Evolutionary conservation across 2,329 filamentous ascomycete genomes (phyloP).

Genomic region (Phialophora macrospora): DNA sequence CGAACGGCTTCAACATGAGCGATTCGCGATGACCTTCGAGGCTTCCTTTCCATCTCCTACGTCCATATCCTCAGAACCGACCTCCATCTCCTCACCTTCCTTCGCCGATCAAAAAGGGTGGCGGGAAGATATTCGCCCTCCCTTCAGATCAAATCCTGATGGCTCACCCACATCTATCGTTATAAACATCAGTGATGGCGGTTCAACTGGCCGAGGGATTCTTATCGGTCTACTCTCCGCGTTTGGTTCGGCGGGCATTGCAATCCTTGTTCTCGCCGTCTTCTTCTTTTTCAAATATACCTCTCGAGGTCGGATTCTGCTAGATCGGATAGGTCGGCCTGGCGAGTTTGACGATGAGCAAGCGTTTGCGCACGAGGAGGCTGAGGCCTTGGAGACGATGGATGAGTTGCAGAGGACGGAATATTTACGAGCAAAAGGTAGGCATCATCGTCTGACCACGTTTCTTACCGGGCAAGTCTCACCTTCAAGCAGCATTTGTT

Average conservation of each 20-base stretch:
- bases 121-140: slow-evolving; percentile 18
- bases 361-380: slow-evolving; percentile 90
- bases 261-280: slow-evolving; percentile 76
- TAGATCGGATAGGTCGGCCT: slow-evolving; percentile 89
- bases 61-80: slow-evolving; percentile 26
- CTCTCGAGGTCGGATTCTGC: slow-evolving; percentile 81
- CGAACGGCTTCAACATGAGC: slow-evolving; percentile 34
- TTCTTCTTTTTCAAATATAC: slow-evolving; percentile 97
- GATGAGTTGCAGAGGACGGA: slow-evolving; percentile 88
- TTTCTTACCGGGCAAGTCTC: slow-evolving; percentile 26
- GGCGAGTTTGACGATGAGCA: slow-evolving; percentile 99
- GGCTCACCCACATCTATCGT: slow-evolving; percentile 39
- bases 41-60: slow-evolving; percentile 30
- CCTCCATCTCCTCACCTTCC: slow-evolving; percentile 23
- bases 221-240: slow-evolving; percentile 94
- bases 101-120: slow-evolving; percentile 25
- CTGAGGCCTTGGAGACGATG: slow-evolving; percentile 92
- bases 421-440: slow-evolving; percentile 94
- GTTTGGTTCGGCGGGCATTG: slow-evolving; percentile 86
- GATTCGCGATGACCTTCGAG: slow-evolving; percentile 34
- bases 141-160: slow-evolving; percentile 25
- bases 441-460: neutral
- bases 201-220: slow-evolving; percentile 73
- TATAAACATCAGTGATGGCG: slow-evolving; percentile 48
- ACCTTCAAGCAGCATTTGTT: slow-evolving; percentile 72